phyloP scores from a whole-genome alignment of 306 rosid species.

The Vigna reflexopilosa region DNA sequence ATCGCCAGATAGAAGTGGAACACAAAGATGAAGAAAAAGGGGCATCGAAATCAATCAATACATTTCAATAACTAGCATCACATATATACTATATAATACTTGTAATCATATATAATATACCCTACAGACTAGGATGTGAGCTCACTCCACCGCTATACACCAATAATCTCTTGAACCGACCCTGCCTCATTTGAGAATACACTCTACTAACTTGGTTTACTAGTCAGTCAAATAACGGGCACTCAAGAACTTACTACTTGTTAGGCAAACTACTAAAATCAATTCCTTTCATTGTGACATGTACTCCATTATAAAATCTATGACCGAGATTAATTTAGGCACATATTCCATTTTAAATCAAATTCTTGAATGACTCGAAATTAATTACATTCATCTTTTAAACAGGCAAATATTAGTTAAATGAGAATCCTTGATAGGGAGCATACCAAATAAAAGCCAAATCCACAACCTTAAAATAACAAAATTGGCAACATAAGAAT shows the following conservation, averaged over 20 bases:
- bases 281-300: not conserved
- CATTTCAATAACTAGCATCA: too few relatives aligned
- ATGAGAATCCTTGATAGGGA: not conserved
- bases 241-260: not conserved
- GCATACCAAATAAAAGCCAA: not conserved
- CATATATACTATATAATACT: not conserved
- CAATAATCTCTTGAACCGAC: not conserved
- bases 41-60: not conserved
- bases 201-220: constrained; percentile 20
- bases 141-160: not conserved
- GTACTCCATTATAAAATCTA: not conserved
- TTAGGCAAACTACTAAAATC: not conserved
- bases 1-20: not conserved
- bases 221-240: not conserved
- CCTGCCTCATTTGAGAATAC: not conserved
- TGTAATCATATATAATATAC: constrained; percentile 15
- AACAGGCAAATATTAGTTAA: not conserved
- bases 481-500: not conserved
- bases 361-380: not conserved
- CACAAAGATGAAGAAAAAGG: not conserved
- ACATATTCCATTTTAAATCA: not conserved
- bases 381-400: not conserved
- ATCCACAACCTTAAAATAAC: not conserved
- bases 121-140: not conserved
- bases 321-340: not conserved